Evolutionary conservation across 2,329 filamentous ascomycete species (phyloP).

Genomic region (Magnaporthiopsis incrustans): DNA sequence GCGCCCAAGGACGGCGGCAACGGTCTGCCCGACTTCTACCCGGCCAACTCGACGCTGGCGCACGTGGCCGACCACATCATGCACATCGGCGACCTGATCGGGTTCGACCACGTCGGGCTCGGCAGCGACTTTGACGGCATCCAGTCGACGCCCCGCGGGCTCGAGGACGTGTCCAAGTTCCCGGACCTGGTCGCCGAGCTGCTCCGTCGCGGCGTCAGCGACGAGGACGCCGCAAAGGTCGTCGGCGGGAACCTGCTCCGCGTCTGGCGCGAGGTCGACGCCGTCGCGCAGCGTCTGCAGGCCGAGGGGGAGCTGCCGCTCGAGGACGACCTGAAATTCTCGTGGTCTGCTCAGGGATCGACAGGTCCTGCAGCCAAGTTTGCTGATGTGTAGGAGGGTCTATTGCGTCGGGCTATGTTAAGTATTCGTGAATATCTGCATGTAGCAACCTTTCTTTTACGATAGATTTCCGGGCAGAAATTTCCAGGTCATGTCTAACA

Average conservation of each 20-base stretch:
- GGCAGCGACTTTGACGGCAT: slow-evolving; percentile 88
- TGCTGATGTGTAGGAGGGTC: background rate
- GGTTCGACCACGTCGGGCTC: slow-evolving; percentile 79
- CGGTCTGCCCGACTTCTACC: slow-evolving; percentile 60
- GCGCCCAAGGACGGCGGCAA: slow-evolving; percentile 38
- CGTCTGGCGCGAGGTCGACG: slow-evolving; percentile 75
- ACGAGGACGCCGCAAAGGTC: slow-evolving; percentile 65
- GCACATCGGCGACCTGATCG: slow-evolving; percentile 74
- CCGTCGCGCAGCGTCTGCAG: slow-evolving; percentile 60
- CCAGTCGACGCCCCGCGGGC: slow-evolving; percentile 52
- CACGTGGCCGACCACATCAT: slow-evolving; percentile 74
- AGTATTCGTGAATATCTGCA: background rate
- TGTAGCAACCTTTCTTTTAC: background rate
- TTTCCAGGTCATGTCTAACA: background rate
- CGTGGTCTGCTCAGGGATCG: background rate
- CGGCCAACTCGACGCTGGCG: slow-evolving; percentile 61
- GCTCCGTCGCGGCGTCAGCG: slow-evolving; percentile 63
- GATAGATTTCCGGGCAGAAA: background rate
- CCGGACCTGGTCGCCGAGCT: slow-evolving; percentile 59
- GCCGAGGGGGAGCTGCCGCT: slow-evolving; percentile 40
- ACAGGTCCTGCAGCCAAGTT: background rate
- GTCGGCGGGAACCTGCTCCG: slow-evolving; percentile 74
- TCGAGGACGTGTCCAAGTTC: slow-evolving; percentile 80
- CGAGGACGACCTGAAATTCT: slow-evolving; percentile 40
- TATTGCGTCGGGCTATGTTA: background rate